These are phyloP conservation scores for Centaurea solstitialis DNA, from an alignment of 129 eudicot genomes.

Conservation along the genomic window DNA sequence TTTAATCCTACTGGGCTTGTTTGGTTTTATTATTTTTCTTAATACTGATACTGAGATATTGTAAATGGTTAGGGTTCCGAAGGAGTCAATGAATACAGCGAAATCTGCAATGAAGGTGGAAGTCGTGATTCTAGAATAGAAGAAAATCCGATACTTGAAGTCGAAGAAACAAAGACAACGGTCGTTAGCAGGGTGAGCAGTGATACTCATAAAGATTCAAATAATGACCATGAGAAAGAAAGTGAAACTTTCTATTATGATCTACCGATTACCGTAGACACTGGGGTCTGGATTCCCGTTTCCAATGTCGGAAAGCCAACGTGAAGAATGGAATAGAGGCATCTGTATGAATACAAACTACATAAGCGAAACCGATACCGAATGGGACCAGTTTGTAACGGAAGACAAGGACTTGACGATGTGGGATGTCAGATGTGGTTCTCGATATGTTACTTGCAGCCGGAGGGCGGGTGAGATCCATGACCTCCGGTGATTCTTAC, in stretches of 20 bases:
- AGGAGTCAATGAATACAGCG: constrained; percentile 22
- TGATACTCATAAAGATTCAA: constrained; percentile 10
- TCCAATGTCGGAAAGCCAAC: constrained; percentile 60
- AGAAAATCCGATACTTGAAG: constrained; percentile 17
- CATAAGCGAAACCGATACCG: constrained; percentile 36
- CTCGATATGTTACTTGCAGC: constrained; percentile 59
- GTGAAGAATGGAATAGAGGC: constrained; percentile 52
- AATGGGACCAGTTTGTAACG: constrained; percentile 45
- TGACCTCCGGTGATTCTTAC: constrained; percentile 53
- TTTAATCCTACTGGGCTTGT: neutral
- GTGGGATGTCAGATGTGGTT: constrained; percentile 81
- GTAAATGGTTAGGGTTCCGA: constrained; percentile 31
- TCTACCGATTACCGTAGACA: constrained; percentile 49
- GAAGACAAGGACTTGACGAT: constrained; percentile 56
- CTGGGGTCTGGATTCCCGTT: constrained; percentile 64
- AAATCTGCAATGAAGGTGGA: constrained; percentile 15
- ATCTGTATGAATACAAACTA: constrained; percentile 41
- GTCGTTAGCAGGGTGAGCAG: neutral
- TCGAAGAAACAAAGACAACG: constrained; percentile 25
- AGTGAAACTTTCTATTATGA: constrained; percentile 30
- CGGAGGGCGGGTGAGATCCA: constrained; percentile 50
- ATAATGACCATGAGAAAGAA: constrained; percentile 23
- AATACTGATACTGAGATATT: constrained; percentile 8
- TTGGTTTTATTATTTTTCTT: neutral
- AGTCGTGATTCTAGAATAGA: constrained; percentile 21